These are phyloP conservation scores for Erysimum cheiranthoides DNA, from an alignment of 345 rosid genomes.

Conservation along the genomic window DNA sequence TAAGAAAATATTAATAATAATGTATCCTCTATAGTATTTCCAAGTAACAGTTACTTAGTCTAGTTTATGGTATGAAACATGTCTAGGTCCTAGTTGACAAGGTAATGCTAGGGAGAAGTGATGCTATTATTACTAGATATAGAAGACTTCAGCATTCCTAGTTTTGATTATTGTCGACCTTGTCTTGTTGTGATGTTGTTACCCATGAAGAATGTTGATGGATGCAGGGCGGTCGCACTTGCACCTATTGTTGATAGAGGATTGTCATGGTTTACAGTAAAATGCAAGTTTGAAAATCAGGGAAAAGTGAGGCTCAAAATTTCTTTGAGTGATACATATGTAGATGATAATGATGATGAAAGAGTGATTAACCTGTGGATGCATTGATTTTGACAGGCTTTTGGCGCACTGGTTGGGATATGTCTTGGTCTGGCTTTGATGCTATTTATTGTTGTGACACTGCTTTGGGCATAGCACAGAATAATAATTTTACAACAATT, in stretches of 20 bases:
- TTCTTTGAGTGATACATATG: neutral
- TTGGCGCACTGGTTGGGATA: slow-evolving; percentile 62
- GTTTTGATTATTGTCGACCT: neutral
- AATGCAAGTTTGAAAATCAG: slow-evolving; percentile 70
- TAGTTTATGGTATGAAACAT: neutral
- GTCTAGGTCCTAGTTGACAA: neutral
- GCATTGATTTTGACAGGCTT: slow-evolving; percentile 60
- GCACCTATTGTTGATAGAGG: slow-evolving; percentile 88
- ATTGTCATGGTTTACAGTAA: slow-evolving; percentile 78
- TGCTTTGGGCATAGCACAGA: slow-evolving; percentile 61
- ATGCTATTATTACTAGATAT: neutral
- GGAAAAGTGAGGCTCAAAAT: slow-evolving; percentile 61
- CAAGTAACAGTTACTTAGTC: neutral
- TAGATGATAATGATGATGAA: neutral
- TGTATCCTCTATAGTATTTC: neutral
- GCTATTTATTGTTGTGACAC: slow-evolving; percentile 67
- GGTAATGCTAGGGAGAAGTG: neutral
- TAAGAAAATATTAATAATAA: neutral
- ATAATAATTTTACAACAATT: slow-evolving; percentile 27
- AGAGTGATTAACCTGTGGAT: slow-evolving; percentile 3
- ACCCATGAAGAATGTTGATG: slow-evolving; percentile 22
- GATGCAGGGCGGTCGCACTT: slow-evolving; percentile 86
- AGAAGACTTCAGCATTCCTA: neutral
- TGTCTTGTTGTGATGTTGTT: neutral
- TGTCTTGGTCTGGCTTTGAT: slow-evolving; percentile 80